Percentiles rank a stretch among this genome's conserved stretches.
These are phyloP conservation scores for Aspergillus biplanus DNA, from an alignment of 495 filamentous ascomycete species.

Conservation along the genomic window DNA sequence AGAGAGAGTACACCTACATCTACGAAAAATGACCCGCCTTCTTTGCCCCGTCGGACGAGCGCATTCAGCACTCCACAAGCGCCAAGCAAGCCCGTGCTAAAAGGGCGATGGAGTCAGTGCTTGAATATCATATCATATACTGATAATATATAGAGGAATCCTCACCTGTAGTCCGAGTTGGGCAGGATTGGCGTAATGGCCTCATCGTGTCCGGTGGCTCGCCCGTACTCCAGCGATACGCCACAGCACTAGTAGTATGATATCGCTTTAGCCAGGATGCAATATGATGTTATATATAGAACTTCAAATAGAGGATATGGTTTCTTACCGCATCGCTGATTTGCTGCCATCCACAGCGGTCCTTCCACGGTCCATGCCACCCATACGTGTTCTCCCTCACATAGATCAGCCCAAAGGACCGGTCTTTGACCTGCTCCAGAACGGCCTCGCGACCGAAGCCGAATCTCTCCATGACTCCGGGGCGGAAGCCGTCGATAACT, in stretches of 20 bases:
- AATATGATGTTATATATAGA: neutral
- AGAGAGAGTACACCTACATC: too few relatives aligned
- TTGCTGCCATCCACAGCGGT: slow-evolving; percentile 52
- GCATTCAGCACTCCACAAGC: slow-evolving; percentile 36
- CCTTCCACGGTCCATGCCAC: slow-evolving; percentile 33
- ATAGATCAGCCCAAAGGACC: slow-evolving; percentile 62
- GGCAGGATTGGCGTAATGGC: slow-evolving; percentile 28
- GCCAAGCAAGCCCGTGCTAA: slow-evolving; percentile 33
- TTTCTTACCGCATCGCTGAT: slow-evolving; percentile 53
- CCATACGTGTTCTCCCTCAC: slow-evolving; percentile 70
- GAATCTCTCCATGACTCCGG: slow-evolving; percentile 53
- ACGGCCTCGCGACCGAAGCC: slow-evolving; percentile 54
- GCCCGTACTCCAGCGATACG: slow-evolving; percentile 26
- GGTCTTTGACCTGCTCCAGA: slow-evolving; percentile 44
- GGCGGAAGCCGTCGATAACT: slow-evolving; percentile 59
- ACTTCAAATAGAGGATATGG: too few relatives aligned
- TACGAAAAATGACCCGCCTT: slow-evolving; percentile 37
- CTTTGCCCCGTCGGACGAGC: slow-evolving; percentile 34
- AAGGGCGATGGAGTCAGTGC: too few relatives aligned
- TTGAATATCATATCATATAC: neutral
- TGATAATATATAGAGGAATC: too few relatives aligned
- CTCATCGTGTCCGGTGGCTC: slow-evolving; percentile 33
- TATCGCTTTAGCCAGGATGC: too few relatives aligned
- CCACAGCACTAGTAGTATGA: slow-evolving; percentile 16
- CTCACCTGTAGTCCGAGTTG: slow-evolving; percentile 28